Evolutionary conservation across 192 early-diverging fungal species (phyloP).

Genomic region (Coemansia erecta): DNA sequence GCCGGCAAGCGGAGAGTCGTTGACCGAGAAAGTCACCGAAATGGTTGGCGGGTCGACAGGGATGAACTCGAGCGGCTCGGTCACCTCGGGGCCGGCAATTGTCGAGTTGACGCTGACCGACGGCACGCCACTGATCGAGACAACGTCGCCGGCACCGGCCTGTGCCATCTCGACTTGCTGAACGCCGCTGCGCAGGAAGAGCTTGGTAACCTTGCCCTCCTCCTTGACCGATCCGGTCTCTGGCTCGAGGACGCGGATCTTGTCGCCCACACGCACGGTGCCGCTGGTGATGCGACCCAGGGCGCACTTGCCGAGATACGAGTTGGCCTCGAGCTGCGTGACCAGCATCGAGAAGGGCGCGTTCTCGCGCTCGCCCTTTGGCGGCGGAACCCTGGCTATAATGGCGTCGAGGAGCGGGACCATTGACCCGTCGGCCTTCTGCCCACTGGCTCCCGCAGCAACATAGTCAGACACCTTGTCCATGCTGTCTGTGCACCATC

Average conservation of each 20-base stretch:
- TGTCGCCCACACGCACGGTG: constrained; percentile 67
- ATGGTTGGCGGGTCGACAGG: constrained; percentile 85
- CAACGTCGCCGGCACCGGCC: constrained; percentile 82
- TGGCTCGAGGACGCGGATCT: constrained; percentile 68
- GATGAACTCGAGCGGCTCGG: constrained; percentile 66
- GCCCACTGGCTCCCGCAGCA: constrained; percentile 8
- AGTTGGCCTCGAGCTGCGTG: constrained; percentile 81
- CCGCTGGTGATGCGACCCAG: constrained; percentile 74
- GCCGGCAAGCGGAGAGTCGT: constrained; percentile 83
- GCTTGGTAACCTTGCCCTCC: constrained; percentile 70
- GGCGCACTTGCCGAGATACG: constrained; percentile 81
- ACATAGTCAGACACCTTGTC: constrained; percentile 24
- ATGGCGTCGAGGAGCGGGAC: constrained; percentile 74
- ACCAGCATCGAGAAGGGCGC: constrained; percentile 79
- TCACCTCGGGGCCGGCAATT: constrained; percentile 59
- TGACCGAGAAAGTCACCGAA: constrained; percentile 81
- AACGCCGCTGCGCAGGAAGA: constrained; percentile 72
- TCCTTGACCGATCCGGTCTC: constrained; percentile 63
- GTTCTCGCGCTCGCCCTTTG: constrained; percentile 58
- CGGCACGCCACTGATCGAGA: constrained; percentile 73
- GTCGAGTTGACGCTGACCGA: constrained; percentile 79
- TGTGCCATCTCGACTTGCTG: constrained; percentile 68
- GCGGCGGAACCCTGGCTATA: constrained; percentile 64
- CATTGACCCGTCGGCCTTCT: constrained; percentile 51
- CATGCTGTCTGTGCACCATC: constrained; percentile 68